A percentile compares a stretch with the other conserved stretches of the same genome.
Conservation (phyloP, 2,329 filamentous ascomycete species). For the Lojkania enalia region DNA sequence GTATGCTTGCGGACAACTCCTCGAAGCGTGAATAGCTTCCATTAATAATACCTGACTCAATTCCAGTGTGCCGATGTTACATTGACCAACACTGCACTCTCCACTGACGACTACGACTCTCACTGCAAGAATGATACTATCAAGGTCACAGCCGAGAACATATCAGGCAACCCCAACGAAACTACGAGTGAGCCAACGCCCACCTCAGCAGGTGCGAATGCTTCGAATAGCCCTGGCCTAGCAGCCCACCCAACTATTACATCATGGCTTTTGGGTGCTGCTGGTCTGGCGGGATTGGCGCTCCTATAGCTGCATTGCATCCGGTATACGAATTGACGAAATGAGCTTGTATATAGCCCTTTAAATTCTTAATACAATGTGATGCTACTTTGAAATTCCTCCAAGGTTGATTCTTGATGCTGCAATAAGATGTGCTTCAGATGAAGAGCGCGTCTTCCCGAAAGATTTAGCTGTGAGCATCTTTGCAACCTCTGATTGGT, state of each 20-base stretch:
- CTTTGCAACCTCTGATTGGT: no score
- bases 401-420: no score
- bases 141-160: conserved; percentile 45
- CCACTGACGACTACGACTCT: conserved; percentile 48
- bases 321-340: no score
- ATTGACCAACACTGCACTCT: conserved; percentile 59
- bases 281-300: conserved; percentile 37
- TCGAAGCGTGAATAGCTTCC: no score
- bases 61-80: conserved; percentile 72
- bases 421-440: no score
- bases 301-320: conserved; percentile 19
- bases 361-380: no score
- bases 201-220: conserved; percentile 9
- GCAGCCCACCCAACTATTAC: conserved; percentile 36
- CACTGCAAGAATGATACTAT: conserved; percentile 65
- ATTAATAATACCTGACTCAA: no score
- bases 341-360: no score
- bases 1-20: no score
- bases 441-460: no score
- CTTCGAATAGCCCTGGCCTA: conserved; percentile 23
- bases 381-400: no score
- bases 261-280: conserved; percentile 40
- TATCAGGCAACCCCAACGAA: conserved; percentile 53
- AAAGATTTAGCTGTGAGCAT: no score
- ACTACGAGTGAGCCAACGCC: conserved; percentile 40